These are phyloP conservation scores for Casuarina equisetifolia DNA, from an alignment of 306 rosid species.

Conservation along the genomic window DNA sequence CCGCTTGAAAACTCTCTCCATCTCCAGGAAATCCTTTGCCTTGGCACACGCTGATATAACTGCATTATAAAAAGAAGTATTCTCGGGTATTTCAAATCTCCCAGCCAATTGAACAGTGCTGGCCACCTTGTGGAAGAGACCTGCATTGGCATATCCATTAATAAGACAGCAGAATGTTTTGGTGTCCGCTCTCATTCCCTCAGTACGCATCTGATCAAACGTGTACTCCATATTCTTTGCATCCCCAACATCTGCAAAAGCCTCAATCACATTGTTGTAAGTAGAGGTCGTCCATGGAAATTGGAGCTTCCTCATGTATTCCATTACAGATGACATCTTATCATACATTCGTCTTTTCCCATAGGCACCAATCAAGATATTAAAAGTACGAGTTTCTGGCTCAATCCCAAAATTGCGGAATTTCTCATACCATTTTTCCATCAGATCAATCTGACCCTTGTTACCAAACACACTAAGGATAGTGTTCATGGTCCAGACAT, in stretches of 20 bases:
- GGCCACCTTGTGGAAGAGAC: constrained; percentile 90
- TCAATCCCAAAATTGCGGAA: constrained; percentile 87
- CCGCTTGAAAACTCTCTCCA: constrained; percentile 83
- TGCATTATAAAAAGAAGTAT: constrained; percentile 64
- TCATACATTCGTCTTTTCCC: constrained; percentile 91
- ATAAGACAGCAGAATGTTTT: constrained; percentile 95
- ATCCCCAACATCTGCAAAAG: constrained; percentile 88
- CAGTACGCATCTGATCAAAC: constrained; percentile 94
- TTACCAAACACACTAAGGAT: constrained; percentile 88
- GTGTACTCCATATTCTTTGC: constrained; percentile 90
- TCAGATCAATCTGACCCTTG: constrained; percentile 78
- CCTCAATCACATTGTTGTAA: constrained; percentile 92
- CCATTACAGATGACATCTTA: constrained; percentile 98
- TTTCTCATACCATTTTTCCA: constrained; percentile 97
- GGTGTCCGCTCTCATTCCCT: constrained; percentile 90
- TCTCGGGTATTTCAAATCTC: constrained; percentile 78
- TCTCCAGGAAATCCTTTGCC: constrained; percentile 89
- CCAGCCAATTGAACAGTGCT: constrained; percentile 76
- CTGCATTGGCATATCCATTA: constrained; percentile 92
- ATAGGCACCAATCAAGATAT: constrained; percentile 87
- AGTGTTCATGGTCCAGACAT: constrained; percentile 97
- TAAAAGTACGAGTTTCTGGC: constrained; percentile 94
- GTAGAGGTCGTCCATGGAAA: constrained; percentile 98
- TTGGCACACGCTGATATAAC: constrained; percentile 88
- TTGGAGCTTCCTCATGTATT: constrained; percentile 91